Percentiles rank a stretch among this genome's conserved stretches.
Conservation (phyloP, 805 yeast genomes). For the Metschnikowia koreensis region DNA sequence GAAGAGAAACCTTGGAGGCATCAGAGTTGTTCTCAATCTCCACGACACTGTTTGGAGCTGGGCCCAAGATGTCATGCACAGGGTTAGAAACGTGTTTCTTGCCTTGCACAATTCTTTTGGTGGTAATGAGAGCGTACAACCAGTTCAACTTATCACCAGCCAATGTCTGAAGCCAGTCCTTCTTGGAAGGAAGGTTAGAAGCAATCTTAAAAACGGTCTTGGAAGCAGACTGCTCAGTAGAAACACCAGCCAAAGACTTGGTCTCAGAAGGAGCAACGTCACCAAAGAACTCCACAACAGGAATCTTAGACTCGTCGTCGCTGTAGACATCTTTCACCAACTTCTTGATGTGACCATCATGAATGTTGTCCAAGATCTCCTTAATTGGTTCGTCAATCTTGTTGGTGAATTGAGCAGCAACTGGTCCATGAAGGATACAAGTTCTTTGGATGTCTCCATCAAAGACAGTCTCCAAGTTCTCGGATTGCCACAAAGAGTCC, state of each 20-base stretch:
- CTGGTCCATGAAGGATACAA: constrained; percentile 99
- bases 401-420: constrained; percentile 89
- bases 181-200: constrained; percentile 28
- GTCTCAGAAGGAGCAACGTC: constrained; percentile 50
- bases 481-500: constrained; percentile 99
- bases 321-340: constrained; percentile 67
- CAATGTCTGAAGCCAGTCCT: constrained; percentile 71
- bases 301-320: constrained; percentile 70
- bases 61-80: constrained; percentile 74
- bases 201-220: constrained; percentile 41
- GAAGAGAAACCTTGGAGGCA: constrained; percentile 56
- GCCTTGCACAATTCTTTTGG: constrained; percentile 83
- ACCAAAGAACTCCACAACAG: constrained; percentile 87
- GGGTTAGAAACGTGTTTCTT: constrained; percentile 77
- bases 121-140: constrained; percentile 86
- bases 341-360: constrained; percentile 80
- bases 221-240: constrained; percentile 26
- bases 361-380: constrained; percentile 83
- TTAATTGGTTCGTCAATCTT: constrained; percentile 90
- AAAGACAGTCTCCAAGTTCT: constrained; percentile 92
- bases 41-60: constrained; percentile 57
- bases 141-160: constrained; percentile 81
- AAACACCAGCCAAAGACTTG: constrained; percentile 34
- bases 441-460: constrained; percentile 97
- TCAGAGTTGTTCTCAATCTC: constrained; percentile 53